phyloP scores from a whole-genome alignment of 2,329 filamentous ascomycete genomes.

The Arthrobotrys pseudoclavata region DNA sequence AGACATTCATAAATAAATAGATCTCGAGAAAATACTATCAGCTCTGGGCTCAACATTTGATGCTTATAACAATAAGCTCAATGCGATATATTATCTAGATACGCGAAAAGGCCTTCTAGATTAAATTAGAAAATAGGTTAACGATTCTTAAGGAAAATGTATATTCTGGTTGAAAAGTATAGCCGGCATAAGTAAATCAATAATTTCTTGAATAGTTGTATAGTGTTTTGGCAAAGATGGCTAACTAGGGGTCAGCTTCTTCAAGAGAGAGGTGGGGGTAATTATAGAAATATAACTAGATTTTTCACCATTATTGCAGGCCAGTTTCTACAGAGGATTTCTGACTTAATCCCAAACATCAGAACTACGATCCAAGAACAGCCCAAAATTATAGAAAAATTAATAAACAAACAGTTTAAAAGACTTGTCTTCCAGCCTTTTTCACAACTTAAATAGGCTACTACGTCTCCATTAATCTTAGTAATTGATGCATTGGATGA shows the following conservation, averaged over 20 bases:
- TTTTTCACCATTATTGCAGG: constrained; percentile 48
- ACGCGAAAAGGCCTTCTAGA: constrained; percentile 62
- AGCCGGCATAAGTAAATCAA: constrained; percentile 64
- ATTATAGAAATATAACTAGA: constrained; percentile 11
- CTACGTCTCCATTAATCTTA: constrained; percentile 35
- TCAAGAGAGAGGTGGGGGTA: constrained; percentile 20
- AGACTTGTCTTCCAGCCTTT: constrained; percentile 67
- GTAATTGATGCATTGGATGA: constrained; percentile 65
- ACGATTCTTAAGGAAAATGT: constrained; percentile 30
- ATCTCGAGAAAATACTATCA: constrained; percentile 24
- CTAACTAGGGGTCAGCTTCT: constrained; percentile 6
- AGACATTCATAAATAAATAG: constrained; percentile 23
- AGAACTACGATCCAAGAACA: constrained; percentile 2
- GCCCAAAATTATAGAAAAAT: constrained; percentile 41
- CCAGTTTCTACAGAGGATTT: neutral
- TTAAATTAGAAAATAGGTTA: constrained; percentile 55
- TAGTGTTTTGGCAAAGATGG: constrained; percentile 28
- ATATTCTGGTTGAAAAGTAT: constrained; percentile 66
- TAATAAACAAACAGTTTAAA: constrained; percentile 66
- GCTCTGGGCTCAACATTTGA: constrained; percentile 61
- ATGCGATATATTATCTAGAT: constrained; percentile 59
- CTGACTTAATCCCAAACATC: neutral
- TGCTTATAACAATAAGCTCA: constrained; percentile 59
- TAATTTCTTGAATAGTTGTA: constrained; percentile 55
- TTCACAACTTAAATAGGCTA: neutral